Evolutionary conservation across 495 filamentous ascomycete genomes (phyloP).

Genomic region (Pseudotulostoma volvatum): DNA sequence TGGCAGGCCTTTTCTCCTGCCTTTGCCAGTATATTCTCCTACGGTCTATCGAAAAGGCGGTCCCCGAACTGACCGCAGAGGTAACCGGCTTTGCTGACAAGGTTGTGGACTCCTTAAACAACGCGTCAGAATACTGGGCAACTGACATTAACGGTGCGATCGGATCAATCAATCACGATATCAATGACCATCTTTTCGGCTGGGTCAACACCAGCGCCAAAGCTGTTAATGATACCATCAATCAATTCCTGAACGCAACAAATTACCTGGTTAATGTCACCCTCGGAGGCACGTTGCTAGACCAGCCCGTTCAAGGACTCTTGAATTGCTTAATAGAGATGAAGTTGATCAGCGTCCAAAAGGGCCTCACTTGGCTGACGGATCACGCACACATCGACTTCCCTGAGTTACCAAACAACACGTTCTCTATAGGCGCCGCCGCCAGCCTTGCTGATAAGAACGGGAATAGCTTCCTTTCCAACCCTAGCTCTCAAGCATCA

Average conservation of each 20-base stretch:
- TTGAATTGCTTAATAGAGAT: conserved; percentile 61
- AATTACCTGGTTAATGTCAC: conserved; percentile 49
- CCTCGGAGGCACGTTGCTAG: conserved; percentile 67
- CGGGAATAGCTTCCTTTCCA: conserved; percentile 53
- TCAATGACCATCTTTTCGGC: conserved; percentile 74
- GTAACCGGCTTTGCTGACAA: conserved; percentile 70
- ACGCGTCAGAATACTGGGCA: conserved; percentile 65
- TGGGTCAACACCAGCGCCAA: conserved; percentile 70
- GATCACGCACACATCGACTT: conserved; percentile 74
- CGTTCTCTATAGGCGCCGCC: conserved; percentile 67
- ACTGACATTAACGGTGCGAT: conserved; percentile 59
- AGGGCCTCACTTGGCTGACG: conserved; percentile 75
- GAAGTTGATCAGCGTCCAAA: conserved; percentile 59
- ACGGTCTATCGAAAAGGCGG: conserved; percentile 50
- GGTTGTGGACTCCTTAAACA: conserved; percentile 54
- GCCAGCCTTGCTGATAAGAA: conserved; percentile 39
- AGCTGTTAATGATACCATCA: conserved; percentile 74
- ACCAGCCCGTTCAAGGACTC: conserved; percentile 53
- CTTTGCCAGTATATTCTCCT: conserved; percentile 75
- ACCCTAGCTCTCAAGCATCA: conserved; percentile 47
- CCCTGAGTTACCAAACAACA: conserved; percentile 59
- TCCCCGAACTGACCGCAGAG: conserved; percentile 57
- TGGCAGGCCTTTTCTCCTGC: conserved; percentile 74
- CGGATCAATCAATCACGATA: conserved; percentile 42
- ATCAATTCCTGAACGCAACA: conserved; percentile 60